Percentiles rank a stretch among this genome's conserved stretches.
These are phyloP conservation scores for Stereocaulon alpinum DNA, from an alignment of 495 filamentous ascomycete species.

Conservation along the genomic window DNA sequence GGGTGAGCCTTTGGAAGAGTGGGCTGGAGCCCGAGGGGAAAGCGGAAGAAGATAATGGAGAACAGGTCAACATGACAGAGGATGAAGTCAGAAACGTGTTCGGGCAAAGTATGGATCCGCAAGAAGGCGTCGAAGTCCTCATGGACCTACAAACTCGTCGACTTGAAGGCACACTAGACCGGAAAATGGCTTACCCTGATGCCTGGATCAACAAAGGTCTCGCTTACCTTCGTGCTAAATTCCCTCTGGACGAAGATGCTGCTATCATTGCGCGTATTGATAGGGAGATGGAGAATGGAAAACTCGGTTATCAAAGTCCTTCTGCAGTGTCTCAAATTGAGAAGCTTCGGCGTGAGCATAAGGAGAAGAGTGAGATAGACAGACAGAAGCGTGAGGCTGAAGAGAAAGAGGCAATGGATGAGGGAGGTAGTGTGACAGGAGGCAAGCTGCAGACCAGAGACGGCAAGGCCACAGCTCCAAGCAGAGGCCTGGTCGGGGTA, in stretches of 20 bases:
- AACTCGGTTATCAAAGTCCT: slow-evolving; percentile 32
- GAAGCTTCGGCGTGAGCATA: slow-evolving; percentile 40
- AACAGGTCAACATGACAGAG: slow-evolving; percentile 30
- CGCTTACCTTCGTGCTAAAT: slow-evolving; percentile 54
- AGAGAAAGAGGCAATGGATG: slow-evolving; percentile 35
- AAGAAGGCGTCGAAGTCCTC: slow-evolving; percentile 54
- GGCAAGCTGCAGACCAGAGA: not conserved
- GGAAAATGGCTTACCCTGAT: slow-evolving; percentile 34
- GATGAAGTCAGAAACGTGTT: slow-evolving; percentile 55
- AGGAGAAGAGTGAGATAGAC: slow-evolving; percentile 37
- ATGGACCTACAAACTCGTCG: slow-evolving; percentile 63
- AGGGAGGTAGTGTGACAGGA: not conserved
- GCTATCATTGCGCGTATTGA: slow-evolving; percentile 53
- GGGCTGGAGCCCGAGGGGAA: not conserved
- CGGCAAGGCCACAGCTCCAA: slow-evolving; percentile 29
- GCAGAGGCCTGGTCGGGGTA: slow-evolving; percentile 27
- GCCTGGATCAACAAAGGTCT: slow-evolving; percentile 41
- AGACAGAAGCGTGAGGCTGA: slow-evolving; percentile 33
- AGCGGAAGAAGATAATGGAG: slow-evolving; percentile 16
- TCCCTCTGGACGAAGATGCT: slow-evolving; percentile 67
- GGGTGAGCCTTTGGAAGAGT: slow-evolving; percentile 8
- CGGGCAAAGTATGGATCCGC: slow-evolving; percentile 37
- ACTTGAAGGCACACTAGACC: slow-evolving; percentile 62
- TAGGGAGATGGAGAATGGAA: slow-evolving; percentile 37
- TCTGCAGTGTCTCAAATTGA: slow-evolving; percentile 39